Percentiles rank a stretch among this genome's conserved stretches.
These are phyloP conservation scores for Jamesozyma lodderae DNA, from an alignment of 805 yeast genomes.

Conservation along the genomic window DNA sequence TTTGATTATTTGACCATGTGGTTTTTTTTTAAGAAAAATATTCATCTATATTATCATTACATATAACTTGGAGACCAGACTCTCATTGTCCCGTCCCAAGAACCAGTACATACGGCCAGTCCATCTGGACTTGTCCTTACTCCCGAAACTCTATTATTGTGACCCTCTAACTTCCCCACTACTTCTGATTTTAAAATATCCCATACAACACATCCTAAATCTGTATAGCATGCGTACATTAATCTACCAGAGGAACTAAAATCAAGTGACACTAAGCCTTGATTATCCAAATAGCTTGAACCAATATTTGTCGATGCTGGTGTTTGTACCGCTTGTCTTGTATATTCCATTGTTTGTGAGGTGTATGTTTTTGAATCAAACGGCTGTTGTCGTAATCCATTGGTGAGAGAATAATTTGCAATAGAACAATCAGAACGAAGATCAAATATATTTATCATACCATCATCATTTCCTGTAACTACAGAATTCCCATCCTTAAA, in stretches of 20 bases:
- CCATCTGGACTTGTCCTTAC: constrained; percentile 69
- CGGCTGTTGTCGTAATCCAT: constrained; percentile 9
- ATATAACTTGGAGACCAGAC: constrained; percentile 46
- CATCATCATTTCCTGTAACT: constrained; percentile 74
- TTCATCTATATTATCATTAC: too few species aligned
- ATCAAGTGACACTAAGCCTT: constrained; percentile 67
- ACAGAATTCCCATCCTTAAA: constrained; percentile 67
- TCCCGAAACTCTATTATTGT: constrained; percentile 50
- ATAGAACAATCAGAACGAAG: constrained; percentile 67
- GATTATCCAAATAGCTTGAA: constrained; percentile 38
- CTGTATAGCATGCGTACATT: constrained; percentile 67
- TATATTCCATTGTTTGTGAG: constrained; percentile 21
- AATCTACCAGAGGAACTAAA: constrained; percentile 68
- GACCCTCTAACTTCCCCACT: constrained; percentile 60
- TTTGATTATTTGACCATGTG: too few species aligned
- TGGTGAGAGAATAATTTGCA: constrained; percentile 36
- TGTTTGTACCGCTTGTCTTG: constrained; percentile 15
- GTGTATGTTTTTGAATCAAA: constrained; percentile 16
- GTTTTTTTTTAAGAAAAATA: too few species aligned
- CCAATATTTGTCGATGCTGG: constrained; percentile 11
- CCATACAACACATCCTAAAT: constrained; percentile 68
- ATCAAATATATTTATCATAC: constrained; percentile 60
- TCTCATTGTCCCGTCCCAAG: constrained; percentile 70
- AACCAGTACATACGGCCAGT: constrained; percentile 62
- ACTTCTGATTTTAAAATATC: constrained; percentile 59